Conservation (phyloP, 2,329 filamentous ascomycete species). For the Arthrobotrys pseudoclavata region DNA sequence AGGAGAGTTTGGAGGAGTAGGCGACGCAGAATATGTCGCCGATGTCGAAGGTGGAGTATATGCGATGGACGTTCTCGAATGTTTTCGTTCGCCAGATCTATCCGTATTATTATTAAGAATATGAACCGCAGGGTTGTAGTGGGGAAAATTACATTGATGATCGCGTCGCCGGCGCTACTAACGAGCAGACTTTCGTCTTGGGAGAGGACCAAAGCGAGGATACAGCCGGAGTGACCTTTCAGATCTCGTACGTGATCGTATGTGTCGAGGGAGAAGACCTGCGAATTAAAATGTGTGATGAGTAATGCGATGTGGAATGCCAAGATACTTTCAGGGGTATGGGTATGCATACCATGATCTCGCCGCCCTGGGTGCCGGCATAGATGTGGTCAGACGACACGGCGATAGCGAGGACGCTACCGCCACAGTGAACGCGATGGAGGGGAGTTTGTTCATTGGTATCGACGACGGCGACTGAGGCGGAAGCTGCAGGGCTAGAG, state of each 20-base stretch:
- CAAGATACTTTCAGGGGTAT: neutral
- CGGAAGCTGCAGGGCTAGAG: conserved; percentile 42
- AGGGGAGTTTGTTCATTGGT: conserved; percentile 49
- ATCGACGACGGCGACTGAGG: conserved; percentile 43
- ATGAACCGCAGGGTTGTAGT: neutral
- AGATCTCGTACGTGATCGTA: conserved; percentile 84
- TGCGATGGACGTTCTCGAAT: conserved; percentile 83
- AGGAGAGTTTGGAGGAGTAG: conserved; percentile 83
- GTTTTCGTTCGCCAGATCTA: conserved; percentile 84
- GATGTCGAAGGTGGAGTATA: conserved; percentile 93
- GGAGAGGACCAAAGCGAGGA: conserved; percentile 86
- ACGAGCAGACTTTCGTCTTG: conserved; percentile 82
- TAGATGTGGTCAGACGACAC: conserved; percentile 86
- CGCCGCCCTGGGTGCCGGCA: conserved; percentile 91
- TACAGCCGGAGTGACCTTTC: conserved; percentile 90
- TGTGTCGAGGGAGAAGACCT: conserved; percentile 87
- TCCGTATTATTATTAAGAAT: conserved; percentile 42
- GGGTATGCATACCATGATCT: conserved; percentile 76
- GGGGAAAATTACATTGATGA: conserved; percentile 77
- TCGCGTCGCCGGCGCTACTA: conserved; percentile 91
- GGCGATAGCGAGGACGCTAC: conserved; percentile 78
- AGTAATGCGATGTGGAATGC: conserved; percentile 1
- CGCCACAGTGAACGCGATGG: conserved; percentile 55
- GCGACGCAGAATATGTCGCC: conserved; percentile 97
- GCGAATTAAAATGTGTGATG: conserved; percentile 20